phyloP scores from a whole-genome alignment of 2,329 filamentous ascomycete genomes.

The Hypoxylon sp. region DNA sequence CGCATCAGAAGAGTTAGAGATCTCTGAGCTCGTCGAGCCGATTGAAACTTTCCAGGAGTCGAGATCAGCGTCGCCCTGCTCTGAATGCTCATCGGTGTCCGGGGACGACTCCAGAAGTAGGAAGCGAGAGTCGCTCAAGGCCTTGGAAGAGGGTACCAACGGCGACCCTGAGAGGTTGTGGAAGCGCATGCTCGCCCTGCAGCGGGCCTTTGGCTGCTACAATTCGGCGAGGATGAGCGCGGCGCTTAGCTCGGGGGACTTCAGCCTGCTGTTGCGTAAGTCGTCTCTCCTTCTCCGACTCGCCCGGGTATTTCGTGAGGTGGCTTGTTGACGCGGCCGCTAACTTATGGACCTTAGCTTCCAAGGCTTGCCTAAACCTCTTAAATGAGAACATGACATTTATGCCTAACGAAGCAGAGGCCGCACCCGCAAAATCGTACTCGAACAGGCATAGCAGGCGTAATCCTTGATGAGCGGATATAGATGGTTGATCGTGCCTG shows the following conservation, averaged over 20 bases:
- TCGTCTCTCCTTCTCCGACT: slow-evolving; percentile 23
- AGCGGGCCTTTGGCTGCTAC: slow-evolving; percentile 57
- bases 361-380: slow-evolving; percentile 45
- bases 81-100: slow-evolving; percentile 33
- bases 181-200: slow-evolving; percentile 58
- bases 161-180: slow-evolving; percentile 55
- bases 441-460: slow-evolving; percentile 10
- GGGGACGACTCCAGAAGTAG: slow-evolving; percentile 20
- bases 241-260: slow-evolving; percentile 53
- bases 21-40: slow-evolving; percentile 10
- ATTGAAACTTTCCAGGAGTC: slow-evolving; percentile 30
- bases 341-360: slow-evolving; percentile 37
- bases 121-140: slow-evolving; percentile 42
- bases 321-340: slow-evolving; percentile 15
- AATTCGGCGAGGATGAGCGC: slow-evolving; percentile 58
- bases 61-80: slow-evolving; percentile 40
- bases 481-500: not conserved
- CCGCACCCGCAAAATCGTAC: slow-evolving; percentile 31
- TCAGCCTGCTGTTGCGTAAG: slow-evolving; percentile 56
- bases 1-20: slow-evolving; percentile 7
- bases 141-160: slow-evolving; percentile 46
- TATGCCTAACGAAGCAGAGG: slow-evolving; percentile 41
- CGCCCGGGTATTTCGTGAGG: not conserved
- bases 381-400: slow-evolving; percentile 46
- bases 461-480: slow-evolving; percentile 3